phyloP scores from a whole-genome alignment of 2,329 filamentous ascomycete species.

The Rugonectria rugulosa region DNA sequence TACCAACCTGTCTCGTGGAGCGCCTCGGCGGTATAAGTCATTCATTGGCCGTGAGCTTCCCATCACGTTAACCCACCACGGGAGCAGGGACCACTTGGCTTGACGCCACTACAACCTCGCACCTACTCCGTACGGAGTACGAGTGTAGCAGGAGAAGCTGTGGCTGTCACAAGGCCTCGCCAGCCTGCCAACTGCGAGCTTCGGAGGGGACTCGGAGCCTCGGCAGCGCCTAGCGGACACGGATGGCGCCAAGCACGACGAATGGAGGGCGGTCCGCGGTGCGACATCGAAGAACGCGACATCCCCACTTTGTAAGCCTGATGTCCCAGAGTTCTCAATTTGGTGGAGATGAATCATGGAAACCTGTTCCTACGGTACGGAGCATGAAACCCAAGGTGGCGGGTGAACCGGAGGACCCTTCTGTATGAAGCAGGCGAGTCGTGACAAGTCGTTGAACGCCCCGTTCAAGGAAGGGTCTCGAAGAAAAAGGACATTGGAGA shows the following conservation, averaged over 20 bases:
- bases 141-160: conserved; percentile 34
- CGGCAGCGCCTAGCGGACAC: conserved; percentile 23
- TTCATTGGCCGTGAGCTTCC: conserved; percentile 3
- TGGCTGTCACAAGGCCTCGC: conserved; percentile 31
- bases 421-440: neutral
- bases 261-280: conserved; percentile 30
- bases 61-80: neutral
- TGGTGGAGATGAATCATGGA: conserved; percentile 9
- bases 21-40: neutral
- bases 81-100: conserved; percentile 14
- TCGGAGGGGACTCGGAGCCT: neutral
- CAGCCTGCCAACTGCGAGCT: neutral
- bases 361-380: too few relatives aligned
- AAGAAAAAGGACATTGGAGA: too few relatives aligned
- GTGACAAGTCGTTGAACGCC: too few relatives aligned
- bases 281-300: conserved; percentile 6
- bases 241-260: conserved; percentile 4
- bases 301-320: conserved; percentile 2
- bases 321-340: neutral
- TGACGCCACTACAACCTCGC: conserved; percentile 23
- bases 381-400: conserved; percentile 18
- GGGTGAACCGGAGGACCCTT: conserved; percentile 14
- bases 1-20: neutral
- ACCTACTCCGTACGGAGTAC: too few relatives aligned
- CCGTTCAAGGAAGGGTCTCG: too few relatives aligned